These are phyloP conservation scores for Epichloe typhina DNA, from an alignment of 2,329 filamentous ascomycete genomes.

Conservation along the genomic window DNA sequence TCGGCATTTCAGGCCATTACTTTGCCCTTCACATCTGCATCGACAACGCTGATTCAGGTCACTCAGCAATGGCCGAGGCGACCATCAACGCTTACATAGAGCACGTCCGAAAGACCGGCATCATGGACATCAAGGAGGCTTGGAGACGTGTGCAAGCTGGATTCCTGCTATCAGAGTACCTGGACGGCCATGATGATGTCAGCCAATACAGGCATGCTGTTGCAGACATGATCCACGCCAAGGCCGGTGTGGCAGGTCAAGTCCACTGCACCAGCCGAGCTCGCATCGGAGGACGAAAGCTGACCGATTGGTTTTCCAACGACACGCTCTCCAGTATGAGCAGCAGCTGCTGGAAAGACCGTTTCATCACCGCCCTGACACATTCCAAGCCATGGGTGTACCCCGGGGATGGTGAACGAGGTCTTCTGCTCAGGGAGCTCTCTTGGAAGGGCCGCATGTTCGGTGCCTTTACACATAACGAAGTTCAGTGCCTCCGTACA, in stretches of 20 bases:
- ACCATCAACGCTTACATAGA: conserved; percentile 26
- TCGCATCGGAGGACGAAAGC: conserved; percentile 3
- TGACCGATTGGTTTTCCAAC: conserved; percentile 1
- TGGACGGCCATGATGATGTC: background rate
- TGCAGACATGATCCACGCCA: conserved; percentile 4
- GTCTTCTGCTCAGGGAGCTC: conserved; percentile 27
- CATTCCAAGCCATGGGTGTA: conserved; percentile 22
- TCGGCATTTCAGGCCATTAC: conserved; percentile 31
- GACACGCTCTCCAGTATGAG: background rate
- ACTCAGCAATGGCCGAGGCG: conserved; percentile 31
- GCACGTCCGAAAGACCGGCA: conserved; percentile 10
- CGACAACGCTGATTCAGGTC: conserved; percentile 34
- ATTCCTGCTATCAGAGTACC: conserved; percentile 7
- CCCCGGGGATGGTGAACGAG: conserved; percentile 24
- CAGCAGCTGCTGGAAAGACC: conserved; percentile 2
- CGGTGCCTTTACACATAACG: conserved; percentile 31
- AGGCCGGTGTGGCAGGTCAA: conserved; percentile 3
- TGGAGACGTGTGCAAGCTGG: conserved; percentile 8
- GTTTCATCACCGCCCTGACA: conserved; percentile 5
- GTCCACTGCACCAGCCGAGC: conserved; percentile 5
- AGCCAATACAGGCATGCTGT: background rate
- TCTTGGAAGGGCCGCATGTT: conserved; percentile 35
- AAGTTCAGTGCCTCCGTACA: conserved; percentile 12
- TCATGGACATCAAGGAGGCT: conserved; percentile 1
- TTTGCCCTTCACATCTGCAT: conserved; percentile 38